phyloP scores from a whole-genome alignment of 305 asterid genomes.

The Fraxinus nigra region DNA sequence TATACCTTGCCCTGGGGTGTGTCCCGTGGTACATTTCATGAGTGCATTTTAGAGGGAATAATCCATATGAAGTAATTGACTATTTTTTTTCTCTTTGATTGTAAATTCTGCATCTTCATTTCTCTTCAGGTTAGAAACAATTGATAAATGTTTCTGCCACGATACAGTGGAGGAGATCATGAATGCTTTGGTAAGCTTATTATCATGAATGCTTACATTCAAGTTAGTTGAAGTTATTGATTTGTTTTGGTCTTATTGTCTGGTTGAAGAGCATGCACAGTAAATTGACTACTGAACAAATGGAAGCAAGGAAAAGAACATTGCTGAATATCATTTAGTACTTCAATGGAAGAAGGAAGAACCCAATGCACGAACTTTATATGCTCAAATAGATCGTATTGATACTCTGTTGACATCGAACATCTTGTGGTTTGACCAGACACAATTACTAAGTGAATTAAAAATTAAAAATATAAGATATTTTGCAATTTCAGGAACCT shows the following conservation, averaged over 20 bases:
- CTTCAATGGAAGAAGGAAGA: neutral
- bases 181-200: slow-evolving; percentile 69
- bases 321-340: neutral
- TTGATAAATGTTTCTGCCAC: slow-evolving; percentile 67
- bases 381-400: neutral
- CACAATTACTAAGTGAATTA: neutral
- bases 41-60: neutral
- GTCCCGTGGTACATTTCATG: neutral
- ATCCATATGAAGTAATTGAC: neutral
- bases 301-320: neutral
- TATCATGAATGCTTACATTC: neutral
- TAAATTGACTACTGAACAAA: neutral
- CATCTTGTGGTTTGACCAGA: neutral
- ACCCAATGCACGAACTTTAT: neutral
- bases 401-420: neutral
- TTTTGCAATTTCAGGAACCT: neutral
- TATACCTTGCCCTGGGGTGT: neutral
- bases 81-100: neutral
- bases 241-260: slow-evolving; percentile 9
- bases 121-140: slow-evolving; percentile 61
- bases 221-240: slow-evolving; percentile 5
- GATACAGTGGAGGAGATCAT: slow-evolving; percentile 90
- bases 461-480: neutral
- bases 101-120: neutral
- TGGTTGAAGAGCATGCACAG: neutral